Percentiles rank a stretch among this genome's conserved stretches.
phyloP scores from a whole-genome alignment of 2,329 filamentous ascomycete genomes.

The Pseudocercospora cruenta region DNA sequence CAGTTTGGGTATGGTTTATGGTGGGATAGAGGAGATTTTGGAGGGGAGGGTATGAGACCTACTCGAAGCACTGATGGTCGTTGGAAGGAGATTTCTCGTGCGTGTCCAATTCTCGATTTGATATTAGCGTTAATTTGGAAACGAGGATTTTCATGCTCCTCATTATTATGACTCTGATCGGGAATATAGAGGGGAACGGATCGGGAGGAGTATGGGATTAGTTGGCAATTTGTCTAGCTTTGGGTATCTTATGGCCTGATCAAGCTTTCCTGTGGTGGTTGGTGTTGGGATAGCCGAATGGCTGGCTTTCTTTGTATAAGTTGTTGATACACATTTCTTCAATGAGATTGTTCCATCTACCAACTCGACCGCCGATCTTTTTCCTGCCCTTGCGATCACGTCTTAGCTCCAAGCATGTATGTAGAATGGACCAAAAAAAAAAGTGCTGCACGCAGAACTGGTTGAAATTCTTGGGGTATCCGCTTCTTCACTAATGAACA shows the following conservation, averaged over 20 bases:
- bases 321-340: not conserved
- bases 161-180: no score
- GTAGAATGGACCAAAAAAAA: no score
- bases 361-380: no score
- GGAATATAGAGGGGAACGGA: no score
- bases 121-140: not conserved
- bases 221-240: not conserved
- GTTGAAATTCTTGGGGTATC: not conserved
- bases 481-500: not conserved
- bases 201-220: not conserved
- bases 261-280: not conserved
- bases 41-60: constrained; percentile 19
- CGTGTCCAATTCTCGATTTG: not conserved
- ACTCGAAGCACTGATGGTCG: no score
- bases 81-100: not conserved
- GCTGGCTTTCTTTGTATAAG: not conserved
- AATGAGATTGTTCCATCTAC: not conserved
- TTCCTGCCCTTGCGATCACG: no score
- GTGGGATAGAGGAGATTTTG: constrained; percentile 40
- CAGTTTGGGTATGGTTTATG: constrained; percentile 27
- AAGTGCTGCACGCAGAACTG: not conserved
- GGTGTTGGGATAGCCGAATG: not conserved
- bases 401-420: no score
- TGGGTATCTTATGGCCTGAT: not conserved
- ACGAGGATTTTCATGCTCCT: not conserved